phyloP scores from a whole-genome alignment of 177 flowering plant species.

The Telopea speciosissima region DNA sequence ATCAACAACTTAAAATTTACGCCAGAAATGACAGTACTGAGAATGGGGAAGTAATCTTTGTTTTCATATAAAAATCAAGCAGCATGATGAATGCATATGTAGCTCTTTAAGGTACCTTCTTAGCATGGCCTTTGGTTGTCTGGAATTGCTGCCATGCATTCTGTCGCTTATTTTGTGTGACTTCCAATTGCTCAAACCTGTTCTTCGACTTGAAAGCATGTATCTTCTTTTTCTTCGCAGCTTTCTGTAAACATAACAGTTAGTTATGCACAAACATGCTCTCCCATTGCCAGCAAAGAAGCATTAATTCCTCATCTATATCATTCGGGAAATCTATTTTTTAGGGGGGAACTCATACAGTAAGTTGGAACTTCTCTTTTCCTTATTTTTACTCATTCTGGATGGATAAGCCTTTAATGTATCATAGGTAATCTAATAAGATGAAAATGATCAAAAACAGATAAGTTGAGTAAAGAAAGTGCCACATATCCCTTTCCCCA shows the following conservation, averaged over 20 bases:
- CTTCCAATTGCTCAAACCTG: slow-evolving; percentile 86
- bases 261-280: not conserved
- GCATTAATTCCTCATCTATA: not conserved
- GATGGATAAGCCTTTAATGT: too few relatives aligned
- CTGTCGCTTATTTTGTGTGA: slow-evolving; percentile 87
- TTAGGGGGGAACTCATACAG: too few relatives aligned
- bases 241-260: slow-evolving; percentile 49
- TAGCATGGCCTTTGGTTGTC: slow-evolving; percentile 78
- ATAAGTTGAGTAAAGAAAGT: too few relatives aligned
- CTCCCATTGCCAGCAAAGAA: not conserved
- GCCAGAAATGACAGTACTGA: too few relatives aligned
- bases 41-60: too few relatives aligned
- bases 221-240: slow-evolving; percentile 86
- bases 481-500: too few relatives aligned
- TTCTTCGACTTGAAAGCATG: slow-evolving; percentile 96
- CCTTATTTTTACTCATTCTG: too few relatives aligned
- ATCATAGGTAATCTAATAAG: too few relatives aligned
- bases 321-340: too few relatives aligned
- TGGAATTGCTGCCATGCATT: slow-evolving; percentile 99
- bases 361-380: too few relatives aligned
- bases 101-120: slow-evolving; percentile 52
- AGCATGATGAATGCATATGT: not conserved
- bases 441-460: too few relatives aligned
- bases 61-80: not conserved
- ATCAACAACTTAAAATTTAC: too few relatives aligned